These are phyloP conservation scores for Detonula confervacea DNA, from an alignment of 352 stramenopile genomes.

Conservation along the genomic window DNA sequence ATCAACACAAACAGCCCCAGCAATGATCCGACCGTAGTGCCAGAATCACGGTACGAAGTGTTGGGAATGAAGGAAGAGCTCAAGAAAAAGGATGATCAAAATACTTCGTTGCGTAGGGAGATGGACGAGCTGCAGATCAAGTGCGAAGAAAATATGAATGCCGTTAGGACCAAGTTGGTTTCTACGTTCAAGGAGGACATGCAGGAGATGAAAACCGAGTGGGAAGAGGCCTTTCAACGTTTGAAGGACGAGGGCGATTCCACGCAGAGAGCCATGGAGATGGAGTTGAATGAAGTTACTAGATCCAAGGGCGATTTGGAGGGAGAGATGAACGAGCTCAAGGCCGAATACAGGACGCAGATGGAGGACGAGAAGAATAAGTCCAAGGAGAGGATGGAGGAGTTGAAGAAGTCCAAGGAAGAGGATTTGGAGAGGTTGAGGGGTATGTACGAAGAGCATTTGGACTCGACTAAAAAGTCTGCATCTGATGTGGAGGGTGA, in stretches of 20 bases:
- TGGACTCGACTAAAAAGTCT: constrained; percentile 25
- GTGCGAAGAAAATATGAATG: constrained; percentile 25
- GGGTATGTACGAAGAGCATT: constrained; percentile 50
- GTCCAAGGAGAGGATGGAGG: constrained; percentile 23
- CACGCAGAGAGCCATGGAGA: constrained; percentile 22
- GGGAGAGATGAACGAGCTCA: constrained; percentile 6
- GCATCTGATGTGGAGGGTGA: neutral
- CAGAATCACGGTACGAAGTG: constrained; percentile 21
- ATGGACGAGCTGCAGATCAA: constrained; percentile 10
- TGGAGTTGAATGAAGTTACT: constrained; percentile 22
- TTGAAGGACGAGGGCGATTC: constrained; percentile 39
- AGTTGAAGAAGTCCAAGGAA: constrained; percentile 42
- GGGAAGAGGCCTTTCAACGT: constrained; percentile 33
- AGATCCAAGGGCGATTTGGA: constrained; percentile 34
- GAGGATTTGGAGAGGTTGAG: constrained; percentile 47
- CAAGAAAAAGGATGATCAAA: constrained; percentile 19
- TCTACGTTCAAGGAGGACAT: constrained; percentile 51
- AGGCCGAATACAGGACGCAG: constrained; percentile 17
- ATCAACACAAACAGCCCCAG: too few species aligned
- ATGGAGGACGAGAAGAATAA: constrained; percentile 7
- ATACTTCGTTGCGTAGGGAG: neutral
- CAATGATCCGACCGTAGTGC: neutral
- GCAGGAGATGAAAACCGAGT: constrained; percentile 57
- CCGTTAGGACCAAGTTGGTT: constrained; percentile 30
- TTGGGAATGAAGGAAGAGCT: constrained; percentile 43